Base-by-base conservation (phyloP, 495 filamentous ascomycete genomes). In the Hypoxylon fragiforme region DNA sequence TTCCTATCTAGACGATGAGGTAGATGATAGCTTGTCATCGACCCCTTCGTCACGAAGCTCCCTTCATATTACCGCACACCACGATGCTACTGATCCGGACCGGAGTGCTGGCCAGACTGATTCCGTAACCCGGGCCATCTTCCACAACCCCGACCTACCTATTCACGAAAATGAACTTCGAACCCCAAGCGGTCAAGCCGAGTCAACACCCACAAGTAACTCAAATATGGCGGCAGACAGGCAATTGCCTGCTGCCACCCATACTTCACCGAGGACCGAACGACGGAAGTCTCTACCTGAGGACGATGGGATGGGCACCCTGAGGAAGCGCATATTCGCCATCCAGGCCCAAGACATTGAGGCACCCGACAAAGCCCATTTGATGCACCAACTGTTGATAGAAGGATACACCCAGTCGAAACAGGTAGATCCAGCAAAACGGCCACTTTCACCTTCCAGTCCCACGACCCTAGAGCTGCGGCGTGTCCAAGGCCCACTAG, bases 301-400 rank as follows among this genome's bases (percentile, higher is more conserved):
- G 60, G 90, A 99, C 69, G 94, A 99, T 77, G 94, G 94, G 22
- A 96, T 95, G 88, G 77, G 83, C 6, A 69, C 72, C 44, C 70
- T 97, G 49, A 77, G 94, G 47, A 80, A 76, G 53, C 85, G 84
- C 68, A 92, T 99, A 52, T 79, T 89, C 31, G 80, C 79, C 24
- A 92, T 99, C 48, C 84, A 89, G 51, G 70, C 80, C 12, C 75
- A 82, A 55, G 76, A 82, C 7, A 73, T 87, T 18, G 69, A 83
- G n/a, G 83, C 81, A 48, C 70, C 78, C 13, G 85, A 91, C 50
- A 96, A 92, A 74, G 94, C 95, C 19, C 82, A 75, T 50, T 70
- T 87, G 76, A 86, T 99, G 71, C 94, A 97, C 70, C 72, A 78
- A 28, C 63, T 96, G 42, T 87, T 97, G 80, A 88, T 81, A 37